These are phyloP conservation scores for Herpomyces periplanetae DNA, from an alignment of 2,329 filamentous ascomycete genomes.

Conservation along the genomic window DNA sequence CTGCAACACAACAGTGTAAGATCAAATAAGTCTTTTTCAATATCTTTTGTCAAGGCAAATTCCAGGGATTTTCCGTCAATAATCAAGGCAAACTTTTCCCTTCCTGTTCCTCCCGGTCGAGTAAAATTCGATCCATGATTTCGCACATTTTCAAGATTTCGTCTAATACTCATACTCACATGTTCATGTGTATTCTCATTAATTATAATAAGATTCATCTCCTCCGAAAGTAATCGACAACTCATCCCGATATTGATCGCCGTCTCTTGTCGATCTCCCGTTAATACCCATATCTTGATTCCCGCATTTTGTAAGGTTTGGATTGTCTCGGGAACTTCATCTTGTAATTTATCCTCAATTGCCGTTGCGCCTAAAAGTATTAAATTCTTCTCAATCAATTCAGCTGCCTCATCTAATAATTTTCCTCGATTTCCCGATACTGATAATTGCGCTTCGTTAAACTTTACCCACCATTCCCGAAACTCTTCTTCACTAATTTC, in stretches of 20 bases:
- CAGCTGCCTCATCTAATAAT: constrained; percentile 80
- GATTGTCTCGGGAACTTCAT: constrained; percentile 89
- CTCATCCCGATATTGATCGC: constrained; percentile 99
- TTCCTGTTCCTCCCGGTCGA: constrained; percentile 30
- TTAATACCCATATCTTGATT: constrained; percentile 95
- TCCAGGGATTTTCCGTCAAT: constrained; percentile 91
- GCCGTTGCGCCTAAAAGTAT: constrained; percentile 72
- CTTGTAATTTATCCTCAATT: constrained; percentile 83
- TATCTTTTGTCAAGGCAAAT: constrained; percentile 57
- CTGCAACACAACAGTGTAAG: constrained; percentile 85
- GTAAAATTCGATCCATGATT: constrained; percentile 49
- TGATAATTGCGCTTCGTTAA: constrained; percentile 52
- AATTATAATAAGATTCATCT: constrained; percentile 87
- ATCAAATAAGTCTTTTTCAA: constrained; percentile 75
- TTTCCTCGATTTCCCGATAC: constrained; percentile 70
- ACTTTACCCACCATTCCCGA: constrained; percentile 48
- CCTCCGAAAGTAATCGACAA: constrained; percentile 87
- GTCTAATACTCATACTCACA: constrained; percentile 56
- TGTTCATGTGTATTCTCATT: constrained; percentile 49
- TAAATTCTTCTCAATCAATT: constrained; percentile 73
- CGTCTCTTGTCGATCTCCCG: constrained; percentile 85
- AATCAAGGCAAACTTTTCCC: constrained; percentile 54
- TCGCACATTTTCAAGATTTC: constrained; percentile 64
- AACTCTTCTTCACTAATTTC: constrained; percentile 69
- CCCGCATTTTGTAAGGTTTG: constrained; percentile 82